Evolutionary conservation across 805 yeast genomes (phyloP).

Genomic region (Ogataea methylovora): DNA sequence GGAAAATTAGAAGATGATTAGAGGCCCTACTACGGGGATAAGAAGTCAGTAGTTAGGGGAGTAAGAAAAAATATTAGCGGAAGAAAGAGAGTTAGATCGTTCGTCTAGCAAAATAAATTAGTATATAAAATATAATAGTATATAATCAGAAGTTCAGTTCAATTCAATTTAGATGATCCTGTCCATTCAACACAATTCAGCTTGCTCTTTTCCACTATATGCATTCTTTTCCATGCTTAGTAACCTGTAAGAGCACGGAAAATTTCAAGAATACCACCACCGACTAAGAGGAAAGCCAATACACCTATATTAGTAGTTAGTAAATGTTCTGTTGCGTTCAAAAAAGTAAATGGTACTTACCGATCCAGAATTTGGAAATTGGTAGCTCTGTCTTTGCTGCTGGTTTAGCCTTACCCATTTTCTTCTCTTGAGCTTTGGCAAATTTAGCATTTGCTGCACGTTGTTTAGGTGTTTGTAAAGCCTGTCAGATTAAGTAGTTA

Average conservation of each 20-base stretch:
- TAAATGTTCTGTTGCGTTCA: conserved; percentile 1
- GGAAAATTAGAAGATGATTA: no score
- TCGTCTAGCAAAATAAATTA: no score
- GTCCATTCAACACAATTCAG: no score
- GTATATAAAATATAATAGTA: no score
- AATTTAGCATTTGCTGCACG: conserved; percentile 81
- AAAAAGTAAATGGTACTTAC: conserved; percentile 27
- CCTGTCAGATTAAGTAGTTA: conserved; percentile 27
- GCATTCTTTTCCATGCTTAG: no score
- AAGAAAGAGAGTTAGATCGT: no score
- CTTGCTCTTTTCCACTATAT: background rate
- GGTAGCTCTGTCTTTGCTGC: conserved; percentile 35
- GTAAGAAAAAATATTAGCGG: no score
- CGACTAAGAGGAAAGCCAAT: conserved; percentile 58
- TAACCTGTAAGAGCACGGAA: no score
- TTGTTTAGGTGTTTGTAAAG: conserved; percentile 79
- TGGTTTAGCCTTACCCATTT: conserved; percentile 66
- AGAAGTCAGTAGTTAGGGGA: no score
- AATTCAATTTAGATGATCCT: no score
- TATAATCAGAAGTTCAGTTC: no score
- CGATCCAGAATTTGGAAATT: conserved; percentile 58
- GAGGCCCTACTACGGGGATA: no score
- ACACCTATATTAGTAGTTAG: conserved; percentile 15
- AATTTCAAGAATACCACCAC: conserved; percentile 76
- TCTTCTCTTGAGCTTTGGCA: conserved; percentile 63